These are phyloP conservation scores for Wickerhamomyces sp. DNA, from an alignment of 1,139 yeast genomes.

Conservation along the genomic window DNA sequence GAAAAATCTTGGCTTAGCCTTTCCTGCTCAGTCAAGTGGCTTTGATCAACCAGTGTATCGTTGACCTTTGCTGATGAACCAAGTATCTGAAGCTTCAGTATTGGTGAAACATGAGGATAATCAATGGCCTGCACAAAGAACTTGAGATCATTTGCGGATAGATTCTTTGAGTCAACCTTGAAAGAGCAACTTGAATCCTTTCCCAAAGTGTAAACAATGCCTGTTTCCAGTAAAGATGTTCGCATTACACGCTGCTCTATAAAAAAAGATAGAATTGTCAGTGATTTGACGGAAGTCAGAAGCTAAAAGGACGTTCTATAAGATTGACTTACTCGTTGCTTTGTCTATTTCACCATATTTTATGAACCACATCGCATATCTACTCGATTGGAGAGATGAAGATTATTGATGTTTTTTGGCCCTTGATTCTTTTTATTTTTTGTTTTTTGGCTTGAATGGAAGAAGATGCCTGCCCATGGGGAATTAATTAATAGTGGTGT, in stretches of 20 bases:
- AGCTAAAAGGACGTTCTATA: too few species aligned
- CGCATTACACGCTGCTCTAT: neutral
- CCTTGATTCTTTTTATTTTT: neutral
- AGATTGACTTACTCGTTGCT: neutral
- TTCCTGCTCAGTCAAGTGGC: constrained; percentile 2
- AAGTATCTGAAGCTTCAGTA: constrained; percentile 4
- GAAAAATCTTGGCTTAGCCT: constrained; percentile 1
- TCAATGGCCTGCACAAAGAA: constrained; percentile 7
- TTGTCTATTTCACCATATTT: neutral
- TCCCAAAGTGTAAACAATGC: constrained; percentile 6
- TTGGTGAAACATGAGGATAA: constrained; percentile 5
- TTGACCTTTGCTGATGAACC: constrained; percentile 8
- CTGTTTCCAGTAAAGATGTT: constrained; percentile 3
- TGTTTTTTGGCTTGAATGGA: too few species aligned
- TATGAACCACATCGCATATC: neutral
- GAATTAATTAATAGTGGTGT: too few species aligned
- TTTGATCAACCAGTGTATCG: constrained; percentile 2
- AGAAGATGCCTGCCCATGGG: too few species aligned
- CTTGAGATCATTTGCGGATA: constrained; percentile 9
- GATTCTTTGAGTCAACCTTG: constrained; percentile 4
- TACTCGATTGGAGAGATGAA: neutral
- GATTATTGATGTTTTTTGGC: neutral
- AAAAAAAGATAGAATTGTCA: neutral
- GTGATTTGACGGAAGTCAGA: neutral
- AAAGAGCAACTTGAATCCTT: constrained; percentile 2